A percentile compares a stretch with the other conserved stretches of the same genome.
Conservation (phyloP, 441 rosid species). For the Breynia disticha region DNA sequence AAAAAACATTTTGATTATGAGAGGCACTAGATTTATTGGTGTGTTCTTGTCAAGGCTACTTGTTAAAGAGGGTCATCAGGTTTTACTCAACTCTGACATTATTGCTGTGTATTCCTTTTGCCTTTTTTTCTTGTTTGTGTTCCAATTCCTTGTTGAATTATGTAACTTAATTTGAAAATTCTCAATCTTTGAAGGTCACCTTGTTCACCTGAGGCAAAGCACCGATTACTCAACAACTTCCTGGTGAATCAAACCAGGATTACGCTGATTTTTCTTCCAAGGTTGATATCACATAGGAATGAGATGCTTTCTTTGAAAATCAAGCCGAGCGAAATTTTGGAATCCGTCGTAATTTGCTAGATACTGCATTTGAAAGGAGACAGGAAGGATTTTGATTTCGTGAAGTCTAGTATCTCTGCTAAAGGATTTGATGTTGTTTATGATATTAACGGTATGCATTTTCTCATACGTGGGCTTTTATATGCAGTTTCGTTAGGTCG, state of each 20-base stretch:
- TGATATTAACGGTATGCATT: slow-evolving; percentile 69
- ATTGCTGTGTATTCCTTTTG: slow-evolving; percentile 1
- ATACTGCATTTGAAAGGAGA: slow-evolving; percentile 91
- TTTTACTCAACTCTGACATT: slow-evolving; percentile 9
- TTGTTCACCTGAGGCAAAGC: slow-evolving; percentile 93
- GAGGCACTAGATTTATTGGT: slow-evolving; percentile 83
- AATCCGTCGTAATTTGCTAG: slow-evolving; percentile 28
- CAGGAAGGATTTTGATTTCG: slow-evolving; percentile 78
- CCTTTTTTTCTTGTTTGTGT: not conserved
- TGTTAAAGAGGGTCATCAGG: slow-evolving; percentile 87
- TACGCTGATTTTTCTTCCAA: slow-evolving; percentile 76
- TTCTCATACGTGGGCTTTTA: not conserved
- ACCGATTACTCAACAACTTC: slow-evolving; percentile 71
- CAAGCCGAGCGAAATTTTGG: not conserved
- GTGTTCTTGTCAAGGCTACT: slow-evolving; percentile 77
- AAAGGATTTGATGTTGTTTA: slow-evolving; percentile 90
- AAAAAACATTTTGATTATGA: slow-evolving; percentile 84
- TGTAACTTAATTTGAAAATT: too few species aligned
- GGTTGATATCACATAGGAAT: slow-evolving; percentile 30
- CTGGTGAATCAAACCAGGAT: slow-evolving; percentile 83
- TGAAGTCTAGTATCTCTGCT: slow-evolving; percentile 86
- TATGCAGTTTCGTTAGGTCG: not conserved
- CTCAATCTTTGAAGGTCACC: slow-evolving; percentile 46
- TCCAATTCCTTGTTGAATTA: not conserved
- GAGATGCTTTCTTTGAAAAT: not conserved